A percentile compares a stretch with the other conserved stretches of the same genome.
Conservation (phyloP, 164 flowering plant species). For the Warburgia ugandensis region DNA sequence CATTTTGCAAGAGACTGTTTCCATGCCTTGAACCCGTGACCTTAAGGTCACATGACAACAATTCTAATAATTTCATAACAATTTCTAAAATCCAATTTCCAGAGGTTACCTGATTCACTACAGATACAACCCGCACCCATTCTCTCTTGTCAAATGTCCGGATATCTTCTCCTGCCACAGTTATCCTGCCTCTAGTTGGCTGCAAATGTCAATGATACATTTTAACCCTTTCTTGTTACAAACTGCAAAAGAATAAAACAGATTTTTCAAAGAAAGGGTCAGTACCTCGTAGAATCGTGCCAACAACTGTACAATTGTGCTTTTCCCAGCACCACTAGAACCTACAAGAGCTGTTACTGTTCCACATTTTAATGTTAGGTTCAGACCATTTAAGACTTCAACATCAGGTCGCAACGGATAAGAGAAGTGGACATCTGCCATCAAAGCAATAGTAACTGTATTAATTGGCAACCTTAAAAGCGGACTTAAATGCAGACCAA, state of each 20-base stretch:
- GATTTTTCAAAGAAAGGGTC: conserved; percentile 5
- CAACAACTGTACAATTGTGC: conserved; percentile 91
- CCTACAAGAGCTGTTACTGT: conserved; percentile 91
- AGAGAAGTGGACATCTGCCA: conserved; percentile 81
- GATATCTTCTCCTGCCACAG: conserved; percentile 88
- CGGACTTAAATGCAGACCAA: too few species aligned
- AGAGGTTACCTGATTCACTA: conserved; percentile 71
- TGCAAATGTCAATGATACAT: conserved; percentile 22
- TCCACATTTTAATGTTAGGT: conserved; percentile 70
- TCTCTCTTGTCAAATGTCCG: conserved; percentile 91
- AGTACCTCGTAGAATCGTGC: conserved; percentile 93
- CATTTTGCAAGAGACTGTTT: neutral
- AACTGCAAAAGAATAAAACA: neutral
- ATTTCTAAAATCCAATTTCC: neutral
- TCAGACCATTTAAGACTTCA: conserved; percentile 59
- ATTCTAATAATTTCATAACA: neutral
- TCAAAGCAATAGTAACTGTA: neutral
- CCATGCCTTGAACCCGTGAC: neutral
- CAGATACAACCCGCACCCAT: conserved; percentile 87
- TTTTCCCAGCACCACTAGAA: conserved; percentile 93
- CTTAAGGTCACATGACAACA: neutral
- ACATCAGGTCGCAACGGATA: conserved; percentile 92
- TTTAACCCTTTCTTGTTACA: neutral
- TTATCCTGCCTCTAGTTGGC: conserved; percentile 87
- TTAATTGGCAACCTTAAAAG: too few species aligned